Evolutionary conservation across 257 asterid species (phyloP), one percentile per base, ranked within the genome.

Genomic region (Penstemon davidsonii): DNA sequence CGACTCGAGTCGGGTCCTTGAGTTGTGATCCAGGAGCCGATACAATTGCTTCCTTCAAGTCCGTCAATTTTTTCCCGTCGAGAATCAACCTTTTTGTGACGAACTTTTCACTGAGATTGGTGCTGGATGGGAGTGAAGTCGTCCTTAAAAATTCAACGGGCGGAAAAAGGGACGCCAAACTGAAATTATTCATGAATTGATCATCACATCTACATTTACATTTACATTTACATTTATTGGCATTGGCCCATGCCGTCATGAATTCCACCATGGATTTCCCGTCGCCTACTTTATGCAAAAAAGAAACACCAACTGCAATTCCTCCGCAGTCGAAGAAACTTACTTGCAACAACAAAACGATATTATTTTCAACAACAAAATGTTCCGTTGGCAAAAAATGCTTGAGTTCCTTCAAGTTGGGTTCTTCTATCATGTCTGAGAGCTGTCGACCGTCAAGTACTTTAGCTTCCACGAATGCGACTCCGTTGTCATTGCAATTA

Each of bases 401-500:
- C 8, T 5, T 12, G 19, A 70, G 61, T 44, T 70, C 76, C 60
- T 75, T 69, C 4, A 47, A 3, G 0, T 3, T 5, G 7, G 77
- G 62, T 13, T 39, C 42, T 15, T 55, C 55, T 4, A 56, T 11
- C 9, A 78, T 39, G 44, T 70, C 79, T 11, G 25, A 12, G 38
- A 78, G 42, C 3, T 40, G 43, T 10, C 7, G 40, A 7, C 43
- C 8, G 12, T 43, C 18, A 15, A 15, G 25, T 0, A 80, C 75
- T 4, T 55, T 58, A 3, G 79, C 72, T 64, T 82, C 78, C 5
- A 40, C 4, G 71, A 72, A 82, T 3, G 60, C 78, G 2, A 72
- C 85, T 8, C 87, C 87, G 6, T 63, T 68, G 37, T 80, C 84
- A 41, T 66, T 67, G 38, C 87, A 84, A 33, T 82, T 68, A 3